Percentiles rank a stretch among this genome's conserved stretches.
Conservation (phyloP, 257 asterid genomes). For the Schizonepeta tenuifolia region DNA sequence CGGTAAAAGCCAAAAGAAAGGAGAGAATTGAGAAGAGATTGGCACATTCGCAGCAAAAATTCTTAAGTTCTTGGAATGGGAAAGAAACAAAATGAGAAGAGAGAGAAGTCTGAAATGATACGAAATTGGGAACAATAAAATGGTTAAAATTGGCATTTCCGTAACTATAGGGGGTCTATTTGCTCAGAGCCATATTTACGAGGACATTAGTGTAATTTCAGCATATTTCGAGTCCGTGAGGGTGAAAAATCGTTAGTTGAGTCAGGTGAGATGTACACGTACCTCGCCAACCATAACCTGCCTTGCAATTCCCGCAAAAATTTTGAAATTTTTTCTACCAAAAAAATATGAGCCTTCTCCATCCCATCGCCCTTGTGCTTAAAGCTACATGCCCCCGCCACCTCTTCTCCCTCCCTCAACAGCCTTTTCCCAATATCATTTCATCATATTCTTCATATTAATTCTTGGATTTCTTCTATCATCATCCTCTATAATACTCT, state of each 20-base stretch:
- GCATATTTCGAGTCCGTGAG: slow-evolving; percentile 13
- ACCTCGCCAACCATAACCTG: slow-evolving; percentile 65
- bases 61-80: too few species aligned
- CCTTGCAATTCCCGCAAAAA: slow-evolving; percentile 81
- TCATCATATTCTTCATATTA: slow-evolving; percentile 11
- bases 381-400: slow-evolving; percentile 40
- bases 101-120: too few species aligned
- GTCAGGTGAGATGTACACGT: slow-evolving; percentile 55
- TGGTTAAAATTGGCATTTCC: background rate
- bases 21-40: too few species aligned
- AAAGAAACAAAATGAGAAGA: too few species aligned
- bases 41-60: too few species aligned
- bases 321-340: slow-evolving; percentile 41
- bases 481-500: background rate
- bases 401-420: slow-evolving; percentile 38
- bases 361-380: slow-evolving; percentile 42
- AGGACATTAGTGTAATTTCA: slow-evolving; percentile 3
- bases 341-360: slow-evolving; percentile 56
- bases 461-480: background rate
- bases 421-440: slow-evolving; percentile 35
- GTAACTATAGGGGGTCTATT: slow-evolving; percentile 5
- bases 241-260: slow-evolving; percentile 38
- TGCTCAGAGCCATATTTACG: background rate
- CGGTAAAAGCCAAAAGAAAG: too few species aligned
- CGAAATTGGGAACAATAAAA: too few species aligned